These are phyloP conservation scores for Pseudoneurospora amorphoporcata DNA, from an alignment of 495 filamentous ascomycete genomes.

Conservation along the genomic window DNA sequence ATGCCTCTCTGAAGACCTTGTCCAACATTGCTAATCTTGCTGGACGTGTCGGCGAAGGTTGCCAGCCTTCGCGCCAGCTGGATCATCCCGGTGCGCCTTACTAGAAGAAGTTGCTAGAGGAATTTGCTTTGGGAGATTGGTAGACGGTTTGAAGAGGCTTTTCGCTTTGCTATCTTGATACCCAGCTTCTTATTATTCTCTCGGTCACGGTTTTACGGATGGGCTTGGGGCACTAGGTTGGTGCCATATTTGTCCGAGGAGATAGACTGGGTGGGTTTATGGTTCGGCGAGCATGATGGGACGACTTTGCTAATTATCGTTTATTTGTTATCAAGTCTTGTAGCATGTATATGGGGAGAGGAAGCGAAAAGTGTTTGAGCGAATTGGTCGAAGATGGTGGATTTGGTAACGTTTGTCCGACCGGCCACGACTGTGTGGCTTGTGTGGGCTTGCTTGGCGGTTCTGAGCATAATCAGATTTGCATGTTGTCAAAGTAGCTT, in stretches of 20 bases:
- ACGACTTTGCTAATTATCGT: not conserved
- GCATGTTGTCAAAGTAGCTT: not conserved
- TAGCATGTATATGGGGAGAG: not conserved
- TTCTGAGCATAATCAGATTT: not conserved
- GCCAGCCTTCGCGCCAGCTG: not conserved
- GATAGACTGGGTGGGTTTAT: not conserved
- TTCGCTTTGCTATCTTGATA: not conserved
- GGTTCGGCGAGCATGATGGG: not conserved
- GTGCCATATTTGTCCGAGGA: not conserved
- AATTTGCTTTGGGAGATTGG: not conserved
- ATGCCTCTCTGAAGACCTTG: slow-evolving; percentile 54
- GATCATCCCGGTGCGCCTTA: not conserved
- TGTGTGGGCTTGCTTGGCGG: not conserved
- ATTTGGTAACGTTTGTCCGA: not conserved
- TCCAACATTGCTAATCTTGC: slow-evolving; percentile 36
- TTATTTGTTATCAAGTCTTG: not conserved
- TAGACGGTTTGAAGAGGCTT: not conserved
- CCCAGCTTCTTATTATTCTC: not conserved
- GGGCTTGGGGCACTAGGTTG: not conserved
- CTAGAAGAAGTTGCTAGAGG: not conserved
- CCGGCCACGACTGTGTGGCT: not conserved
- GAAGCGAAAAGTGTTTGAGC: not conserved
- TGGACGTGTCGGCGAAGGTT: slow-evolving; percentile 14
- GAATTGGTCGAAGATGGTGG: not conserved
- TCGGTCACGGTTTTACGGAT: not conserved